phyloP scores from a whole-genome alignment of 140 eudicot genomes.

The Oenanthe javanica region DNA sequence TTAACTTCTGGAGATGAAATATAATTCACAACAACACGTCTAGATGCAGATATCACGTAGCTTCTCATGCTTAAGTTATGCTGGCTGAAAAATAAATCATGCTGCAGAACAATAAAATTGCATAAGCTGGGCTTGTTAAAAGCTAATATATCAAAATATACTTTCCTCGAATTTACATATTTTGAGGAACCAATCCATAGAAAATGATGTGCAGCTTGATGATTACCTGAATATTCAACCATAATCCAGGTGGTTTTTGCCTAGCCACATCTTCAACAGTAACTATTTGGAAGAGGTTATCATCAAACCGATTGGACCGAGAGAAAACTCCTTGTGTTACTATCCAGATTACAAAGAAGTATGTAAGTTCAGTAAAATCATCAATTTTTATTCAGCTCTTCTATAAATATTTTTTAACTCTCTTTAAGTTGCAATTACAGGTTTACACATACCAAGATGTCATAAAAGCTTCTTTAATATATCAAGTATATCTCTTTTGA shows the following conservation, averaged over 20 bases:
- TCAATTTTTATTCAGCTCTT: neutral
- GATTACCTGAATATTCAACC: slow-evolving; percentile 78
- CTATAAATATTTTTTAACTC: neutral
- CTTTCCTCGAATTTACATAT: neutral
- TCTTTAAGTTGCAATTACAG: neutral
- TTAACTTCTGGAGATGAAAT: slow-evolving; percentile 6
- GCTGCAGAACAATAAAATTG: neutral
- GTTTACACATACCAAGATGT: neutral
- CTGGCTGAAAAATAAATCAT: slow-evolving; percentile 6
- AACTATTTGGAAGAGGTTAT: slow-evolving; percentile 25
- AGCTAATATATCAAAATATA: neutral
- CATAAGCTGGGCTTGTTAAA: neutral
- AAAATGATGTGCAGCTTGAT: slow-evolving; percentile 22
- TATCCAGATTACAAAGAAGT: neutral
- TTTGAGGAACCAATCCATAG: neutral
- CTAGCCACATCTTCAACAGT: slow-evolving; percentile 34
- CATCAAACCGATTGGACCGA: slow-evolving; percentile 32
- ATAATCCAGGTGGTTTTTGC: slow-evolving; percentile 45
- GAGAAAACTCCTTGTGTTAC: slow-evolving; percentile 2
- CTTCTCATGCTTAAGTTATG: slow-evolving; percentile 7
- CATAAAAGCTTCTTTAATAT: neutral
- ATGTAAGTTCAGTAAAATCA: neutral
- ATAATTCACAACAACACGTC: neutral
- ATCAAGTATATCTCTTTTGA: neutral
- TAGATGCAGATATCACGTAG: slow-evolving; percentile 4